phyloP scores from a whole-genome alignment of 2,329 filamentous ascomycete genomes.

The Fusarium sp. region DNA sequence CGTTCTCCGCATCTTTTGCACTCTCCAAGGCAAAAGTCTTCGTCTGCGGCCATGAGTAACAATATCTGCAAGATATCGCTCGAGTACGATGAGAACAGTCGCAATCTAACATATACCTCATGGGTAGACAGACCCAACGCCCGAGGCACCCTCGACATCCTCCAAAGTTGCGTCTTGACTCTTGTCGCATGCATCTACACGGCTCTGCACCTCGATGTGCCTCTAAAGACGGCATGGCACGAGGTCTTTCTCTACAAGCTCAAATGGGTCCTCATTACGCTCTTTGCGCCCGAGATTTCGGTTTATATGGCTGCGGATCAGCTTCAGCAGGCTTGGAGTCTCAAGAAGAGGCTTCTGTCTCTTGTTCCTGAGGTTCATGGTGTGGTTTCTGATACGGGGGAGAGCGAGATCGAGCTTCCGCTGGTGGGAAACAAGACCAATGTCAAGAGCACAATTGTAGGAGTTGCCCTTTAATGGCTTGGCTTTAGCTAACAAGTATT shows the following conservation, averaged over 20 bases:
- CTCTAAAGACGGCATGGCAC: constrained; percentile 24
- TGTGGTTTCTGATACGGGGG: not conserved
- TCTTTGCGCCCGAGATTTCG: constrained; percentile 50
- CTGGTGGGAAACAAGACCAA: not conserved
- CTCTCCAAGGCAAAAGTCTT: too few species aligned
- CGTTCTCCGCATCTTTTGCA: not conserved
- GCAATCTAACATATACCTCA: too few species aligned
- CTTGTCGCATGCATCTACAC: constrained; percentile 51
- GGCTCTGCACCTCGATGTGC: constrained; percentile 53
- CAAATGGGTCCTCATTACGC: constrained; percentile 47
- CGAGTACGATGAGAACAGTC: not conserved
- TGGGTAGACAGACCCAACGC: not conserved
- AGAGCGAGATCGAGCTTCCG: not conserved
- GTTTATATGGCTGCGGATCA: constrained; percentile 41
- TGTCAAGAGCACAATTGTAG: not conserved
- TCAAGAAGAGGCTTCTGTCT: not conserved
- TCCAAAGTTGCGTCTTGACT: constrained; percentile 50
- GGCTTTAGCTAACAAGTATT: not conserved
- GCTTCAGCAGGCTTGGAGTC: constrained; percentile 22
- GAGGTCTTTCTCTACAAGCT: constrained; percentile 34
- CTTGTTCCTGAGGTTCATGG: not conserved
- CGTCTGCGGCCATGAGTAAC: not conserved
- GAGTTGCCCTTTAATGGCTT: not conserved
- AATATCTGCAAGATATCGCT: not conserved
- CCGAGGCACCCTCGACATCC: constrained; percentile 27